Conservation (phyloP, 371 early-diverging fungal genomes). For the Rhizomucor pusillus region DNA sequence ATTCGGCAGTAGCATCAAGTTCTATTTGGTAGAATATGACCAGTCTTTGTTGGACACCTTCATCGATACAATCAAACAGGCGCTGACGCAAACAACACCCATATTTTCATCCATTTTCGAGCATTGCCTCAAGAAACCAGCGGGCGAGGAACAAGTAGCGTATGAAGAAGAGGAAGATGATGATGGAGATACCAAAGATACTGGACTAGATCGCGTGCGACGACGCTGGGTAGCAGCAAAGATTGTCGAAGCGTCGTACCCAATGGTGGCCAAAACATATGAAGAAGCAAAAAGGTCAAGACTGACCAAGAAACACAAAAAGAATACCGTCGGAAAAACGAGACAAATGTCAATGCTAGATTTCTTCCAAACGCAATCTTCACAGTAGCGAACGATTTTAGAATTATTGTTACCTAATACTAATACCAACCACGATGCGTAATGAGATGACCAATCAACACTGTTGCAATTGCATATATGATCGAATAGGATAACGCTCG, state of each 20-base stretch:
- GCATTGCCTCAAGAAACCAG: not conserved
- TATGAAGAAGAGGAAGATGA: not conserved
- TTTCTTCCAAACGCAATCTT: too few species aligned
- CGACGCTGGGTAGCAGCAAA: constrained; percentile 11
- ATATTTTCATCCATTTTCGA: not conserved
- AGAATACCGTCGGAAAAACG: too few species aligned
- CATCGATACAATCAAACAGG: not conserved
- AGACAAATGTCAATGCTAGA: too few species aligned
- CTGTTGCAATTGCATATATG: too few species aligned
- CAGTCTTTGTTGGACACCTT: constrained; percentile 2
- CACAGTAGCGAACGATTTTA: too few species aligned
- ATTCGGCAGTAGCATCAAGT: not conserved
- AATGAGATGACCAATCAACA: too few species aligned
- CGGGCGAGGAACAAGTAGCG: not conserved
- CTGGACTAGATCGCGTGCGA: too few species aligned
- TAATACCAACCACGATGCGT: too few species aligned
- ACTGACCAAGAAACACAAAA: too few species aligned
- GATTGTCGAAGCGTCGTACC: constrained; percentile 3
- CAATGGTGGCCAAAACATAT: not conserved
- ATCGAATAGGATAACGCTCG: too few species aligned
- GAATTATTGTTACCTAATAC: too few species aligned
- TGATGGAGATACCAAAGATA: not conserved
- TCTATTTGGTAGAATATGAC: not conserved
- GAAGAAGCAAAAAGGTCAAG: too few species aligned
- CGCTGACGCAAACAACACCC: not conserved